phyloP scores from a whole-genome alignment of 306 rosid species.

The Argentina anserina region DNA sequence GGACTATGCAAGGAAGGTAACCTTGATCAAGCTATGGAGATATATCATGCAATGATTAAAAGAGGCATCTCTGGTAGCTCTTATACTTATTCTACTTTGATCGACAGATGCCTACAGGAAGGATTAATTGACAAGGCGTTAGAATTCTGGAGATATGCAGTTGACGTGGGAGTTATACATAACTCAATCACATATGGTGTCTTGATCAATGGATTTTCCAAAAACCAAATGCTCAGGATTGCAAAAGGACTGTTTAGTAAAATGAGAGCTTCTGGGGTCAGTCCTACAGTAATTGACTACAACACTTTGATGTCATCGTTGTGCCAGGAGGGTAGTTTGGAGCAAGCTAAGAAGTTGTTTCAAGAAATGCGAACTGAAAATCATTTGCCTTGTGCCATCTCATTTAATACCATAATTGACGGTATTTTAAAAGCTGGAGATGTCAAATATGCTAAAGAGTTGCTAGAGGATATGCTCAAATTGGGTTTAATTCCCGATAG shows the following conservation, averaged over 20 bases:
- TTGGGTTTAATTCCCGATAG: constrained; percentile 52
- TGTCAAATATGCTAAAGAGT: constrained; percentile 40
- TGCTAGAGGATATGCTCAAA: constrained; percentile 52
- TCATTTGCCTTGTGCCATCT: constrained; percentile 42
- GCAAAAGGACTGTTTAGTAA: constrained; percentile 72
- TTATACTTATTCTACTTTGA: constrained; percentile 53
- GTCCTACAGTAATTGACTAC: constrained; percentile 49
- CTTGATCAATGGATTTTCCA: constrained; percentile 76
- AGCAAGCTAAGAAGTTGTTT: constrained; percentile 67
- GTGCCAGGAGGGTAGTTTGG: constrained; percentile 67
- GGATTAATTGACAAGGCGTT: constrained; percentile 47
- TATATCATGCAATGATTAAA: constrained; percentile 52
- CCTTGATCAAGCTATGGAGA: constrained; percentile 41
- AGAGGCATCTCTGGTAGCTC: constrained; percentile 45
- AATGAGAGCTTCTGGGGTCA: constrained; percentile 49
- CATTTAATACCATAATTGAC: constrained; percentile 64
- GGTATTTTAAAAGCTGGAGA: constrained; percentile 68
- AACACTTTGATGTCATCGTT: constrained; percentile 55
- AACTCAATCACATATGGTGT: constrained; percentile 49
- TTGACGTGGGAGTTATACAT: constrained; percentile 49
- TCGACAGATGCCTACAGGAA: constrained; percentile 50
- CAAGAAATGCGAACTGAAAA: constrained; percentile 53
- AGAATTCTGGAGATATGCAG: constrained; percentile 48
- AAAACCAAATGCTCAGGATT: constrained; percentile 53
- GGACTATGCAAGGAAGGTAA: constrained; percentile 62